phyloP scores from a whole-genome alignment of 331 rosid species.

The Arachis monticola region DNA sequence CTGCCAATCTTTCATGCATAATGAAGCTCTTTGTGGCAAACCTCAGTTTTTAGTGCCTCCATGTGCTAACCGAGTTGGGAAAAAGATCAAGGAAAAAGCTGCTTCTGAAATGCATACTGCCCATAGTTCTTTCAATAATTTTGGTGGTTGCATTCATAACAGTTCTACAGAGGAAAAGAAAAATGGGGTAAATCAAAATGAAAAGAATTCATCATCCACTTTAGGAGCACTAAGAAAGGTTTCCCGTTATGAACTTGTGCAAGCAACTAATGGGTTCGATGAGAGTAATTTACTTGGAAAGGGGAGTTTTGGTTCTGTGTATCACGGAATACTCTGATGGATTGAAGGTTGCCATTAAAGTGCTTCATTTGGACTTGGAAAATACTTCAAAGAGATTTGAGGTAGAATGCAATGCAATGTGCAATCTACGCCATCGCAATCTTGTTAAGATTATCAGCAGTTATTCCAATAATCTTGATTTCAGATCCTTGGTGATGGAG shows the following conservation, averaged over 20 bases:
- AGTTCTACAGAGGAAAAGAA: not conserved
- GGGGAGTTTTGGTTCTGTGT: too few relatives aligned
- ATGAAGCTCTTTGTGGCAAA: constrained; percentile 37
- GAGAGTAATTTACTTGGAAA: too few relatives aligned
- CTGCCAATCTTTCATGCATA: constrained; percentile 28
- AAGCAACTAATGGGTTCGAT: too few relatives aligned
- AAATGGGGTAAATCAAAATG: not conserved
- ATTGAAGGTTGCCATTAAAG: constrained; percentile 43
- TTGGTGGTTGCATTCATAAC: constrained; percentile 20
- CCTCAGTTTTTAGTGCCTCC: constrained; percentile 18
- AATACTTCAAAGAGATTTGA: constrained; percentile 29
- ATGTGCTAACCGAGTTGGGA: constrained; percentile 5
- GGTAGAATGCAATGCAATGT: constrained; percentile 38
- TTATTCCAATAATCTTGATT: constrained; percentile 36
- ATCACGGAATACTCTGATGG: constrained; percentile 41
- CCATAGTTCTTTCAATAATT: constrained; percentile 14
- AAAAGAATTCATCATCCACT: not conserved
- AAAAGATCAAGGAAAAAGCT: not conserved
- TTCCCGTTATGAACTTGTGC: constrained; percentile 40
- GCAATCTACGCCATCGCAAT: constrained; percentile 39
- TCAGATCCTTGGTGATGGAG: not conserved
- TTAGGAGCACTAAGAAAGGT: constrained; percentile 20
- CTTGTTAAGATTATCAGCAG: constrained; percentile 33
- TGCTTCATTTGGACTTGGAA: constrained; percentile 31
- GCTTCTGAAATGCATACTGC: constrained; percentile 5